Base-by-base conservation (phyloP, 257 asterid genomes). In the Penstemon newberryi region DNA sequence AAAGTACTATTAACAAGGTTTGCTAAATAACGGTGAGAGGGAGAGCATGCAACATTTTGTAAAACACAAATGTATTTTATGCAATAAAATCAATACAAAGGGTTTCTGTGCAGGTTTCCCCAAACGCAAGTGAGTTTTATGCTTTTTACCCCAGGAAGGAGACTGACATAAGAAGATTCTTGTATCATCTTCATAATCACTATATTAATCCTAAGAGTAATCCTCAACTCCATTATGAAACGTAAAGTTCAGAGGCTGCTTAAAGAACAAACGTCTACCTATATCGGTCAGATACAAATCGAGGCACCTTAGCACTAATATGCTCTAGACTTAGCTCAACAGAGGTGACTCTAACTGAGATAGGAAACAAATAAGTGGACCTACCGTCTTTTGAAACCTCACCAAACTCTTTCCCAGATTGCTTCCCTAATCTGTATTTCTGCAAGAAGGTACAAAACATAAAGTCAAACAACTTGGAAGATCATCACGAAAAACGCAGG, bases 351-450 rank as follows among this genome's bases (percentile, higher is more conserved):
- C 33, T 25, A 25, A 25, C 33, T 25, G 33, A 25, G 73, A 62
- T 42, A 64, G 61, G 50, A 56, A 72, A 70, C 38, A 75, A 65
- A 64, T 70, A 71, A 56, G 50, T 40, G 73, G 62, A 78, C 90
- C 60, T 87, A 85, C 95, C 92, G 78, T 89, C 95, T 78, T 82
- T 86, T 47, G 91, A 81, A 77, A 72, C 86, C 72, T 89, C 94
- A 25, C 83, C 84, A 66, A 85, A 71, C 77, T 87, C 95, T 78
- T 85, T 87, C 77, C 93, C 95, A 54, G 90, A 84, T 78, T 87
- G 96, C 88, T 89, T 87, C 74, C 96, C 96, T 73, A 89, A 69
- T 74, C 96, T 73, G 82, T 87, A 89, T 75, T 89, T 89, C 96
- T 89, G 90, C 76, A 78, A 70, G 65, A 25, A 25, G 61, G 72